Percentiles rank a stretch among this genome's conserved stretches.
phyloP scores from a whole-genome alignment of 495 filamentous ascomycete species.

The Poronia punctata region DNA sequence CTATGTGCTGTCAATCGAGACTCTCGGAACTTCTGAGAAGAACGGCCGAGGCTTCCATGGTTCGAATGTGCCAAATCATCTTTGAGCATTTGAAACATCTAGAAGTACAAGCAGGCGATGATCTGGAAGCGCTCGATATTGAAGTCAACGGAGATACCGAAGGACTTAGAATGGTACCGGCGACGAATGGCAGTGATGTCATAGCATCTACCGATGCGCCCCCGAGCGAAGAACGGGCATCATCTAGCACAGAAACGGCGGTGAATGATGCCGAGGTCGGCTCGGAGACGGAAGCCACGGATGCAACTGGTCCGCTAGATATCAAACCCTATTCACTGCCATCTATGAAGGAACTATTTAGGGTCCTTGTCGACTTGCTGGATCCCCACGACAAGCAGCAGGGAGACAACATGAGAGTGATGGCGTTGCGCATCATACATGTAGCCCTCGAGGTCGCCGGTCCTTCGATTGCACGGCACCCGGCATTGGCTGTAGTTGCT shows the following conservation, averaged over 20 bases:
- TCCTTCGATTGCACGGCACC: constrained; percentile 90
- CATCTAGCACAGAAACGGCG: constrained; percentile 36
- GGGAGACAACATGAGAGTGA: constrained; percentile 90
- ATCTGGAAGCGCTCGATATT: constrained; percentile 51
- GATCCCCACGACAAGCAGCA: constrained; percentile 89
- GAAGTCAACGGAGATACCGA: constrained; percentile 61
- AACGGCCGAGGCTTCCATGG: constrained; percentile 94
- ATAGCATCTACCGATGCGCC: constrained; percentile 37
- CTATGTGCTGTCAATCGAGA: constrained; percentile 91
- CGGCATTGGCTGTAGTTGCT: constrained; percentile 77
- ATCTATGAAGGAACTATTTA: constrained; percentile 88
- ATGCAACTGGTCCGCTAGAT: constrained; percentile 39
- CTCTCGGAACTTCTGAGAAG: constrained; percentile 85
- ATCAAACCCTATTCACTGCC: constrained; percentile 87
- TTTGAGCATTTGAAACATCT: constrained; percentile 87
- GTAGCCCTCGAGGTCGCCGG: constrained; percentile 95
- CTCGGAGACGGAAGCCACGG: constrained; percentile 15
- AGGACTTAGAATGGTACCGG: constrained; percentile 79
- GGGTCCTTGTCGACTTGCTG: constrained; percentile 89
- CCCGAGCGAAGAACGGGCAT: constrained; percentile 39
- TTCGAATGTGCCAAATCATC: constrained; percentile 96
- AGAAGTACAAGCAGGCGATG: constrained; percentile 60
- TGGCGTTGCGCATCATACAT: constrained; percentile 95
- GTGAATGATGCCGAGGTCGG: constrained; percentile 18
- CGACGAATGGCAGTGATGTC: constrained; percentile 62